phyloP scores from a whole-genome alignment of 768 basidiomycete genomes.

The Kwoniella dejecticola region DNA sequence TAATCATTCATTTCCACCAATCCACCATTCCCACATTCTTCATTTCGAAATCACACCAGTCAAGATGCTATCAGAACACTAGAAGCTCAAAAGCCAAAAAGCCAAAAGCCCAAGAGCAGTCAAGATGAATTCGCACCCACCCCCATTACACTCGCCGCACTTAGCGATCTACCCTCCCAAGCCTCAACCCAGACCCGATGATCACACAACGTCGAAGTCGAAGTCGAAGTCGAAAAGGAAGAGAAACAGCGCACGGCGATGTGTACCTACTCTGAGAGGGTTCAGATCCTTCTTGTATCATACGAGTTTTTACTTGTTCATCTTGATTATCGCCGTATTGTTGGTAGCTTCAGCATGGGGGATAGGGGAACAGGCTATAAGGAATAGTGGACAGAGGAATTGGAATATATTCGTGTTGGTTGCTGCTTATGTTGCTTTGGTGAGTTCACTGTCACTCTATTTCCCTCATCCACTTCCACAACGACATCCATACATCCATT shows the following conservation, averaged over 20 bases:
- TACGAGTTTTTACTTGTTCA: constrained; percentile 38
- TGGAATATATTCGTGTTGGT: constrained; percentile 53
- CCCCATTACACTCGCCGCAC: neutral
- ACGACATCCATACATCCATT: too few species aligned
- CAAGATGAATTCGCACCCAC: neutral
- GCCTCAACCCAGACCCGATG: neutral
- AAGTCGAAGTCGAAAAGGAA: neutral
- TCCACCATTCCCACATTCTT: too few species aligned
- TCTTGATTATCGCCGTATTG: constrained; percentile 33
- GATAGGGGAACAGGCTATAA: constrained; percentile 41
- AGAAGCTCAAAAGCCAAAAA: too few species aligned
- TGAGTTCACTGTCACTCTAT: constrained; percentile 25
- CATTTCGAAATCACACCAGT: too few species aligned
- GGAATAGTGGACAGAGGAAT: constrained; percentile 30
- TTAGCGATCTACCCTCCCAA: neutral
- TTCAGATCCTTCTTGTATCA: constrained; percentile 43
- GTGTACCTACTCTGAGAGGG: neutral
- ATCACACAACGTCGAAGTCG: neutral
- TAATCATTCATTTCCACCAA: neutral
- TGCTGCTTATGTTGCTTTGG: constrained; percentile 44
- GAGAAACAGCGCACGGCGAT: constrained; percentile 2
- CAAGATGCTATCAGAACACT: too few species aligned
- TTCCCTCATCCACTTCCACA: too few species aligned
- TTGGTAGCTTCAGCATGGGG: constrained; percentile 41
- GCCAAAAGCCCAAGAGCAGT: too few species aligned